Evolutionary conservation across 2,329 filamentous ascomycete genomes (phyloP), one percentile per base, ranked within the genome.

Genomic region (Pleoardoris graminearum): DNA sequence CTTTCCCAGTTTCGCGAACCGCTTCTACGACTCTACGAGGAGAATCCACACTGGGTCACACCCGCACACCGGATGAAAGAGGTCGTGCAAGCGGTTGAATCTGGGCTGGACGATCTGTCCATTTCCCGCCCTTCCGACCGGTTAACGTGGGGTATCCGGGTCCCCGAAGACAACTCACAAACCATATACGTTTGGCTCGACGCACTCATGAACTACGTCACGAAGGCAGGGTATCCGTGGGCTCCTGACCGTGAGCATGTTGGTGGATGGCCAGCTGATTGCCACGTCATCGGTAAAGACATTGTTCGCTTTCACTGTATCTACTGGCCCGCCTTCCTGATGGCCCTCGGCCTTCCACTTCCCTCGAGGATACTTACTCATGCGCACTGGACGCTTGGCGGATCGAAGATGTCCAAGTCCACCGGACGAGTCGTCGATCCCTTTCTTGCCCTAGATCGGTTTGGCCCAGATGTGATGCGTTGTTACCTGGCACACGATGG

Each of bases 131-230:
- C 94, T 0, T 79, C 82, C 3, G 84, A 87, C 49, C 83, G 94
- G 42, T 75, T 97, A 35, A 82, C 79, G 21, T 99, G 94, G 94
- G 94, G 94, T 3, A 89, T 99, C 51, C 85, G 81, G 6, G 94
- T 97, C 22, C 94, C 94, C 0, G 87, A 86, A 48, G 94, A 99
- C 65, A 77, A 83, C 0, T 84, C 79, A 16, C 94, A 97, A 74
- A 97, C 92, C 2, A 93, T 99, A 52, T 99, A 99, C 67, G 95
- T 99, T 27, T 99, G 94, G 94, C 82, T 99, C 0, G 95, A 99
- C 75, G 94, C 94, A 1, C 82, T 99, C 25, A 82, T 97, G 65
- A 99, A 97, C 73, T 99, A 99, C 71, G 76, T 94, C 46, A 96
- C 92, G 14, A 90, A 87, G 57, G 84, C 91, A 1, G 91, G 93